phyloP scores from a whole-genome alignment of 2,329 filamentous ascomycete genomes.

The Hymenoscyphus infarciens region DNA sequence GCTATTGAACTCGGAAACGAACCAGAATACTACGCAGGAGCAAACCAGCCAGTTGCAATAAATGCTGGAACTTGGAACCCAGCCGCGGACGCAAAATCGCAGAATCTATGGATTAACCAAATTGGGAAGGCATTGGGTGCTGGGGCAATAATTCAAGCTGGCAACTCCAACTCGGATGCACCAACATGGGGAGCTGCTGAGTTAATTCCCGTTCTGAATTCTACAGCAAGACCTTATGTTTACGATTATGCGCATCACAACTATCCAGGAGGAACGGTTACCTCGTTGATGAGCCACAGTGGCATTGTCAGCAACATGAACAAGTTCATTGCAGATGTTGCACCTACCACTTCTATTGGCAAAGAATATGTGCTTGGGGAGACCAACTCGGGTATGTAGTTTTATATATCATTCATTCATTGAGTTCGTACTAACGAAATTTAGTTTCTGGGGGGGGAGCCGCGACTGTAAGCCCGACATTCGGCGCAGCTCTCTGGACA shows the following conservation, averaged over 20 bases:
- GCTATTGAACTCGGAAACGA: slow-evolving; percentile 57
- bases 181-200: slow-evolving; percentile 32
- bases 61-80: slow-evolving; percentile 26
- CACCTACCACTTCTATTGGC: slow-evolving; percentile 23
- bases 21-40: slow-evolving; percentile 44
- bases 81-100: slow-evolving; percentile 26
- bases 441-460: slow-evolving; percentile 31
- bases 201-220: slow-evolving; percentile 28
- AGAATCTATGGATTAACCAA: slow-evolving; percentile 28
- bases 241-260: slow-evolving; percentile 33
- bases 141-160: slow-evolving; percentile 29
- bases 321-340: slow-evolving; percentile 23
- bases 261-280: slow-evolving; percentile 40
- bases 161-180: slow-evolving; percentile 28
- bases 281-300: slow-evolving; percentile 29
- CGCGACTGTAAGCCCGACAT: slow-evolving; percentile 26
- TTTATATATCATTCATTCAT: slow-evolving; percentile 37
- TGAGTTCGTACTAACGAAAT: not conserved
- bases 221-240: slow-evolving; percentile 25
- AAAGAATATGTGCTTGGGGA: slow-evolving; percentile 33
- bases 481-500: slow-evolving; percentile 32
- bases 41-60: slow-evolving; percentile 32
- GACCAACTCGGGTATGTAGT: slow-evolving; percentile 38
- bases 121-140: slow-evolving; percentile 24
- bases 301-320: slow-evolving; percentile 27